Base-by-base conservation (phyloP, 73 alveolate species). In the Effrenium voratum region DNA sequence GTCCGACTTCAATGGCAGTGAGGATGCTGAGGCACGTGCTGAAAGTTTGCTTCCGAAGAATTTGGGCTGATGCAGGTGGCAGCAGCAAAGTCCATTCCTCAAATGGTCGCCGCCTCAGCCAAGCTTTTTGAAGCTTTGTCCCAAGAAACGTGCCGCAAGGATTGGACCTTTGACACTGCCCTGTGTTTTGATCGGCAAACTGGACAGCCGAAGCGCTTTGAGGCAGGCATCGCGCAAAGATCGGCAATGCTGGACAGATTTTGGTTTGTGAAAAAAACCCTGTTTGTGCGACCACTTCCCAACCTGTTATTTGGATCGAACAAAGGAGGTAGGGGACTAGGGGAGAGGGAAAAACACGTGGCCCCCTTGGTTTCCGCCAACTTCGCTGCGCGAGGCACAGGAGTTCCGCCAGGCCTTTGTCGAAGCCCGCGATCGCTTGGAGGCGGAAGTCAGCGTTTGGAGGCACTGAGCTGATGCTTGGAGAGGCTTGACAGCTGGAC, bases 121-220 rank as follows among this genome's bases (percentile, higher is more conserved):
- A 24, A 1, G 2, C 79, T 28, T 13, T 24, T 66, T 24, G 43
- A 15, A 66, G 79, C 10, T 66, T 24, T 15, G 52, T 73, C 26
- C 30, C 50, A 6, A 36, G 6, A 12, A 32, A 5, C n/a, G 15
- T 28, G 24, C 2, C 52, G 52, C 83, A 49, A 84, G 93, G 93
- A 84, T 44, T 84, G 93, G 93, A 49, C 93, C 68, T 84, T 84
- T 79, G 93, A 84, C 79, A 52, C 44, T n/a, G 66, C 93, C 19
- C 93, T 84, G 32, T 84, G 93, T 55, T 84, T 84, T 30, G 93
- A 84, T 50, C 93, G 60, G 44, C 44, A 43, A 16, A 49, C 79
- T 0, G 93, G 93, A 44, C 59, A 44, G 22, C 79, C 93, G 22
- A 84, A 84, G 55, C 52, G 79, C 38, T 84, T 84, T 55, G 49